Evolutionary conservation across 139 green algal genomes (phyloP), one percentile per base, ranked within the genome.

Genomic region (Auxenochlorella protothecoides): DNA sequence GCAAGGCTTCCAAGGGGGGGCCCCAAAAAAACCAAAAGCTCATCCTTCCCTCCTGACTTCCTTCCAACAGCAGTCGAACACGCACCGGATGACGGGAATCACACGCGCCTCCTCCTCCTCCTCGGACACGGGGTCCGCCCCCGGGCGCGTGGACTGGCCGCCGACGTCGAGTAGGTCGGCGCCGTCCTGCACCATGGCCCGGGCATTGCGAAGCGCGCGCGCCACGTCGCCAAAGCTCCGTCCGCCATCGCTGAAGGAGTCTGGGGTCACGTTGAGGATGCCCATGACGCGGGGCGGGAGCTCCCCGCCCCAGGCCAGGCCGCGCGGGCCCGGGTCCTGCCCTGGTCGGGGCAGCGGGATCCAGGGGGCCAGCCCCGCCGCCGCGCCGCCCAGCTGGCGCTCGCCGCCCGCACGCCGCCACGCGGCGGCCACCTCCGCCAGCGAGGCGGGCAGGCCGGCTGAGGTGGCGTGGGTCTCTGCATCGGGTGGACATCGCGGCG

Each of bases 261-360:
- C 94, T 14, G 94, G 94, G 0, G 94, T 99, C n/a, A 93, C 73
- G 74, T 99, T 99, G 0, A 99, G 81, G n/a, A 99, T 90, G 13
- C 88, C 92, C 91, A 97, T 97, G 8, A 97, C 79, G 53, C 72
- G 60, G 13, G 53, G 15, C 5, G n/a, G 54, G 15, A 12, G 59
- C 67, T 44, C 27, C 27, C 27, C 27, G 27, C 27, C 27, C 27
- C 27, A 44, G 27, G 27, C 27, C 27, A 44, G 27, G 27, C 27
- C 27, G 27, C 27, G 27, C 27, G 27, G 27, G 27, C 27, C 27
- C 1, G 27, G 27, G 27, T 44, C 27, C 27, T 44, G 27, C 27
- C 27, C 27, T 44, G 27, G 27, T 44, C 27, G 10, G 78, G 70
- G 62, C 14, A 12, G 15, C 3, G 12, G 61, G 53, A n/a, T 11